Evolutionary conservation across 306 rosid species (phyloP).

Genomic region (Rosa multiflora): DNA sequence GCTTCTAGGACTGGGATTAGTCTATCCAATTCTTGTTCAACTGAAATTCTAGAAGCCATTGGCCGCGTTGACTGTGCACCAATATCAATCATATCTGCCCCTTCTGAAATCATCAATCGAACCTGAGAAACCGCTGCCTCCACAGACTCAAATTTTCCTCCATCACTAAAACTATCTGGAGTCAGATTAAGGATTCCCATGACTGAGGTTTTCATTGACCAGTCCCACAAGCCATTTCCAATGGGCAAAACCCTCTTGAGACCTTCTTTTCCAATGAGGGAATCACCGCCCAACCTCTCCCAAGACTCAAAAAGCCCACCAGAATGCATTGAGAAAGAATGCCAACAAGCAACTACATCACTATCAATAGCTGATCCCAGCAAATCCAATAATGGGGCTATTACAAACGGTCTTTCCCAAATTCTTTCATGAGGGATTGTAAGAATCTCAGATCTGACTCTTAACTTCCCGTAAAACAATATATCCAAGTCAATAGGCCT

Average conservation of each 20-base stretch:
- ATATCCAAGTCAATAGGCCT: slow-evolving; percentile 91
- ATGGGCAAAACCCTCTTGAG: slow-evolving; percentile 78
- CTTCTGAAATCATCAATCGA: slow-evolving; percentile 69
- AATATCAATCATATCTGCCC: slow-evolving; percentile 88
- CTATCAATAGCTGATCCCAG: slow-evolving; percentile 61
- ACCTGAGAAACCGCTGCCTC: slow-evolving; percentile 71
- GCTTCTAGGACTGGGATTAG: slow-evolving; percentile 81
- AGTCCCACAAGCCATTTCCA: slow-evolving; percentile 60
- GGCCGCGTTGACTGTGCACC: slow-evolving; percentile 94
- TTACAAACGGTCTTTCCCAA: slow-evolving; percentile 93
- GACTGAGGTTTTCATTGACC: slow-evolving; percentile 64
- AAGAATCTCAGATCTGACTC: slow-evolving; percentile 63
- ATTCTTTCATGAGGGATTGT: slow-evolving; percentile 83
- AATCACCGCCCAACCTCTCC: slow-evolving; percentile 79
- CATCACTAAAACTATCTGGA: slow-evolving; percentile 95
- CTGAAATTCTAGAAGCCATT: slow-evolving; percentile 61
- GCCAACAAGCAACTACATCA: slow-evolving; percentile 72
- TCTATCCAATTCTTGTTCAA: slow-evolving; percentile 70
- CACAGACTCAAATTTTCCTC: slow-evolving; percentile 66
- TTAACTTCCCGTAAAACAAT: slow-evolving; percentile 73
- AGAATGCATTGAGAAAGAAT: slow-evolving; percentile 63
- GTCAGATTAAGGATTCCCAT: slow-evolving; percentile 92
- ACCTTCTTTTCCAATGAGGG: slow-evolving; percentile 77
- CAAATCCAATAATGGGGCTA: slow-evolving; percentile 89
- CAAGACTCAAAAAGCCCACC: slow-evolving; percentile 60